Conservation (phyloP, 495 filamentous ascomycete species). For the Polyplosphaeria fusca region DNA sequence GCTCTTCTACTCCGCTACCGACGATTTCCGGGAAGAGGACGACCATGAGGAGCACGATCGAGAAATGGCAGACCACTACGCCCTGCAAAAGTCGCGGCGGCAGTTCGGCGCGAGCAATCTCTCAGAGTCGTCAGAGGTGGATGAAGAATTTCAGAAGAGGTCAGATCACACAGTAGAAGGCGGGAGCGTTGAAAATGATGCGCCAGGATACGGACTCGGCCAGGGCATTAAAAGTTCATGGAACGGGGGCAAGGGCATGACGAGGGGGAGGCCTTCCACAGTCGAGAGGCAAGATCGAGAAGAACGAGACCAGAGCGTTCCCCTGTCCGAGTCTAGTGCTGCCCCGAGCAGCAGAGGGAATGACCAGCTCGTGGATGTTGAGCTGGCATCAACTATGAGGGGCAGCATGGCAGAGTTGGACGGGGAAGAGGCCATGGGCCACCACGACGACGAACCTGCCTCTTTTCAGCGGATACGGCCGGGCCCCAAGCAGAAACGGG, state of each 20-base stretch:
- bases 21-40: conserved; percentile 82
- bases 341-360: conserved; percentile 56
- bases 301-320: conserved; percentile 37
- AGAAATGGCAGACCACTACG: conserved; percentile 90
- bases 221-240: conserved; percentile 60
- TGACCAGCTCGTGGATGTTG: conserved; percentile 80
- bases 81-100: conserved; percentile 80
- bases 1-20: conserved; percentile 83
- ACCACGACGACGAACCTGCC: conserved; percentile 72
- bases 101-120: conserved; percentile 78
- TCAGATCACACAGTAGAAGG: conserved; percentile 36
- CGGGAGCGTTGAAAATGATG: conserved; percentile 27
- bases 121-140: conserved; percentile 76
- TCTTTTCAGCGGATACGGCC: conserved; percentile 80
- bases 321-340: conserved; percentile 37
- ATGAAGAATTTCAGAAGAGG: conserved; percentile 53
- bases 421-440: conserved; percentile 58
- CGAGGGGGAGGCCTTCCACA: conserved; percentile 35
- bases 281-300: conserved; percentile 39
- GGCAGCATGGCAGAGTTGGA: conserved; percentile 46
- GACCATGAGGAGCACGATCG: conserved; percentile 87
- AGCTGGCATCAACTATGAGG: conserved; percentile 65
- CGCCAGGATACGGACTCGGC: conserved; percentile 39
- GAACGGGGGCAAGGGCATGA: conserved; percentile 46
- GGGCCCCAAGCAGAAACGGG: conserved; percentile 38